Evolutionary conservation across 2,329 filamentous ascomycete species (phyloP), one percentile per base, ranked within the genome.

Genomic region (Microdochium paspali): DNA sequence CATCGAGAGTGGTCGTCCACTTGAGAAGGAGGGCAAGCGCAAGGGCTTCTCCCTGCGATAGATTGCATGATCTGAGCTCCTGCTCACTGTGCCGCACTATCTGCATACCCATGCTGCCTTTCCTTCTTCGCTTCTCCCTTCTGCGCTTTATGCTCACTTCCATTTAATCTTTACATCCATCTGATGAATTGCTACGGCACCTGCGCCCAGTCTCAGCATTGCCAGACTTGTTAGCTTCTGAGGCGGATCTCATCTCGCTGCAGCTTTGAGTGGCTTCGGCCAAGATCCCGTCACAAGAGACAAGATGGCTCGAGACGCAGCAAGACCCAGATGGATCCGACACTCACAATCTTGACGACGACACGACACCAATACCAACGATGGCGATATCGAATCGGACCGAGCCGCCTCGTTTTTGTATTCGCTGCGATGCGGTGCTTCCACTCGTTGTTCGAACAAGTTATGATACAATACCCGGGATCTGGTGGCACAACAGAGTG

Each of bases 31-130:
- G 77, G 85, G 85, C 73, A 95, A 95, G 85, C 87, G 90, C 74
- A 97, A 97, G 87, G 91, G 91, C 51, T 98, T 98, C 80, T 98
- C 93, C 56, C 87, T 98, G 67, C 90, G 93, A 72, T 95, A 91
- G 35, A 21, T 21, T 20, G 15, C 35, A 40, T 40, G 18, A 40
- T 20, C 23, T 7, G 35, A 20, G 35, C 35, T 20, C 18, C 18
- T 5, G 35, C 35, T 40, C 35, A 9, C 13, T 18, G 6, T 20
- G 35, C 18, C 35, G 12, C 35, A 40, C 35, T 40, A 40, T 40
- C 35, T 21, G 35, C 35, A 40, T 40, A 82, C 57, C 57, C 51
- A 45, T 51, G 20, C 55, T 52, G 56, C 50, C 52, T 46, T 45
- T 48, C 52, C 54, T 46, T 54, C 51, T 56, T 50, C 54, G 52